Evolutionary conservation across 768 basidiomycete species (phyloP), one percentile per base, ranked within the genome.

Genomic region (Rhizopogon roseolus): DNA sequence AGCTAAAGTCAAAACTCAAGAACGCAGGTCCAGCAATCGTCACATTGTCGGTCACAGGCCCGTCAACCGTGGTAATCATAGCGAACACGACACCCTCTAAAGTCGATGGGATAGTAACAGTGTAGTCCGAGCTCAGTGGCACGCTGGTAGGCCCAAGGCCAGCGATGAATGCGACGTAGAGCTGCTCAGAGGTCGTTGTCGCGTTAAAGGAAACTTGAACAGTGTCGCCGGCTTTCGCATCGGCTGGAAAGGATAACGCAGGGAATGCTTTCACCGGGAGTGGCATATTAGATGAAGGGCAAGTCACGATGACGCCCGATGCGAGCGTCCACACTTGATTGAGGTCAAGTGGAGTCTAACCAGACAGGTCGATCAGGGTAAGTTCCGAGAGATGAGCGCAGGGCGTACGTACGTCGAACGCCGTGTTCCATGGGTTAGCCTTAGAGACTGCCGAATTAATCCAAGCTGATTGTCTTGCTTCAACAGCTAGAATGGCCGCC

Each of bases 401-500:
- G 19, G n/a, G 34, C 13, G 16, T 16, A 53, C 38, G 53, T 52
- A 65, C 64, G 59, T 81, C 78, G 65, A 78, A 78, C 3, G 78
- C 65, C 6, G 73, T 72, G 52, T 74, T 73, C 77, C 79, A 82
- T 2, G 77, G 67, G 32, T 74, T 64, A 27, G 60, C 62, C 49
- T 75, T 68, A 49, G 65, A 60, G 13, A 76, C 74, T n/a, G 72
- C 70, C 10, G 73, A 69, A 49, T 66, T 58, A 29, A 82, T 58
- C 81, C 81, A 84, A 9, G 74, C 69, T 19, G 74, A 70, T 60
- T 83, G 81, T 40, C 80, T 72, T 48, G 79, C 71, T 64, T 84
- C 81, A 43, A 73, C 75, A 27, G 76, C 72, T 17, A 88, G 71
- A 59, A 90, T 87, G 17, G 80, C 76, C 1, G 75, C 86, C 5